Conservation (phyloP, 306 rosid genomes). For the Trichosanthes cucumerina region DNA sequence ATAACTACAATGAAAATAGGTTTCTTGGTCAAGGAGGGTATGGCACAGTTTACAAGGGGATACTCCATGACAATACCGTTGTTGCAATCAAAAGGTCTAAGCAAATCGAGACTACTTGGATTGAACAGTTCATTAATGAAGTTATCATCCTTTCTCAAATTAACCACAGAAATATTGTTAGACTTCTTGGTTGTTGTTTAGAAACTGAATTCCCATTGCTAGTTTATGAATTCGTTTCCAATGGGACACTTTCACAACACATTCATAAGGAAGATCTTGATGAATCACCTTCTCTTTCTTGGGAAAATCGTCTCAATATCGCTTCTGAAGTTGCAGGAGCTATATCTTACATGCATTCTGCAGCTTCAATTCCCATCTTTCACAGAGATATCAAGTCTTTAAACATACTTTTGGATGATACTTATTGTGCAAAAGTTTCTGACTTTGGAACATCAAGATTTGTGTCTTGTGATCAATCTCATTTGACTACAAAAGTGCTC, state of each 20-base stretch:
- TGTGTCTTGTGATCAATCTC: slow-evolving; percentile 41
- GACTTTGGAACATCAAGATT: slow-evolving; percentile 52
- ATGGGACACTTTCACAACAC: slow-evolving; percentile 44
- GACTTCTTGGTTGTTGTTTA: slow-evolving; percentile 39
- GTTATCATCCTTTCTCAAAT: slow-evolving; percentile 38
- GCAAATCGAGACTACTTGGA: slow-evolving; percentile 22
- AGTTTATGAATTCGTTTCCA: slow-evolving; percentile 47
- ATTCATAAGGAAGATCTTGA: slow-evolving; percentile 18
- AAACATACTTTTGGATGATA: slow-evolving; percentile 44
- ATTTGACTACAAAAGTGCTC: slow-evolving; percentile 40
- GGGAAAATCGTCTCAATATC: slow-evolving; percentile 34
- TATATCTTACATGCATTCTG: slow-evolving; percentile 48
- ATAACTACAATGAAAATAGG: neutral
- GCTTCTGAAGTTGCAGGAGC: slow-evolving; percentile 64
- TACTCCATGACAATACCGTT: slow-evolving; percentile 10
- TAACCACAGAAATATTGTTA: slow-evolving; percentile 39
- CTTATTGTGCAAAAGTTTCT: slow-evolving; percentile 19
- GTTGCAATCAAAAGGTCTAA: slow-evolving; percentile 33
- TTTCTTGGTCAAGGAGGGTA: slow-evolving; percentile 24
- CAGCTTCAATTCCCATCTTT: slow-evolving; percentile 48
- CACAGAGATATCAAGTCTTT: slow-evolving; percentile 58
- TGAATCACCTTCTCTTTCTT: slow-evolving; percentile 24
- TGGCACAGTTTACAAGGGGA: neutral
- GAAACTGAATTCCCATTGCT: slow-evolving; percentile 45
- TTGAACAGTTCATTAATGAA: slow-evolving; percentile 32